These are phyloP conservation scores for Triglochin maritima DNA, from an alignment of 106 monocot species.

Conservation along the genomic window DNA sequence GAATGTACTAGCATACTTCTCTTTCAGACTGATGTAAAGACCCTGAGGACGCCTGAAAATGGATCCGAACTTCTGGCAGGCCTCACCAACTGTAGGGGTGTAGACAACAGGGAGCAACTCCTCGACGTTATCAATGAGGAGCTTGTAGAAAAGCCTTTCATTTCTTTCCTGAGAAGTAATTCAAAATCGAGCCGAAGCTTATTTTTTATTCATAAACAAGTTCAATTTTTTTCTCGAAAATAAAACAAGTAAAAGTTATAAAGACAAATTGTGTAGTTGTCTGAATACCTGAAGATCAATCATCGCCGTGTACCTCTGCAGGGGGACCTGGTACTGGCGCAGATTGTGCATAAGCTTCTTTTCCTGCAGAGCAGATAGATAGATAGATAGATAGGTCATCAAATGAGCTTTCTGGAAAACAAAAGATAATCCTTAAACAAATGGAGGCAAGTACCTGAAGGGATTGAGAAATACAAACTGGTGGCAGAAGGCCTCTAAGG, in stretches of 20 bases:
- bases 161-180: constrained; percentile 51
- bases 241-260: background rate
- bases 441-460: constrained; percentile 38
- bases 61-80: constrained; percentile 89
- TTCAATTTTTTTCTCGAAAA: background rate
- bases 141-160: constrained; percentile 92
- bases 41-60: constrained; percentile 83
- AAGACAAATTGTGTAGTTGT: background rate
- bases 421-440: background rate
- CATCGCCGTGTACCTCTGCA: constrained; percentile 77
- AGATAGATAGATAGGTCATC: background rate
- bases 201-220: background rate
- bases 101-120: constrained; percentile 86
- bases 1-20: constrained; percentile 37
- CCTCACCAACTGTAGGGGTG: constrained; percentile 90
- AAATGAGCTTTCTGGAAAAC: background rate
- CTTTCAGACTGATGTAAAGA: constrained; percentile 72
- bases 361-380: constrained; percentile 26
- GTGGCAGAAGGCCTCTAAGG: constrained; percentile 78
- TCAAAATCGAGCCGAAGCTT: background rate
- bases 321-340: constrained; percentile 65
- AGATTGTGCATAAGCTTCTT: constrained; percentile 75
- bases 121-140: constrained; percentile 85
- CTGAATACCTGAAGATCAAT: constrained; percentile 76
- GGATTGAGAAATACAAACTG: constrained; percentile 35